Percentiles rank a stretch among this genome's conserved stretches.
phyloP scores from a whole-genome alignment of 805 yeast genomes.

The Hanseniaspora mollemarum region DNA sequence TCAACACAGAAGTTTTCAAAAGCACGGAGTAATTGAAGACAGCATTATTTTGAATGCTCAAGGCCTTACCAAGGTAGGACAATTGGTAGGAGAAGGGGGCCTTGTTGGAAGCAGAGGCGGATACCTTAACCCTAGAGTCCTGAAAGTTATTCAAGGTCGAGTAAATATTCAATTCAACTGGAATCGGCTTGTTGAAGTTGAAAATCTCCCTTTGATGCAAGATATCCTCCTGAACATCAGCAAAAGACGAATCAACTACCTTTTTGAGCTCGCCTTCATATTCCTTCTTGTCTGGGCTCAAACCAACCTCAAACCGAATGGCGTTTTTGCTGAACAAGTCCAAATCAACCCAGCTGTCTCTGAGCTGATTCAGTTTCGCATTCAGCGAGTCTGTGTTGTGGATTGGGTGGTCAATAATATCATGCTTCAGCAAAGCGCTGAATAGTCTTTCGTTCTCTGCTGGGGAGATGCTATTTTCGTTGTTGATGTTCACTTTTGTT shows the following conservation, averaged over 20 bases:
- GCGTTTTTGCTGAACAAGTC: constrained; percentile 2
- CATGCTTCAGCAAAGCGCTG: not conserved
- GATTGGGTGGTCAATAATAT: constrained; percentile 11
- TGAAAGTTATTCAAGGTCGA: constrained; percentile 1
- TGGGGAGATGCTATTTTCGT: not conserved
- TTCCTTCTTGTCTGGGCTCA: not conserved
- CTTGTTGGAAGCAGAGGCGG: constrained; percentile 1
- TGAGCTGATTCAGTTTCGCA: not conserved
- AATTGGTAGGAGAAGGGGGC: constrained; percentile 2
- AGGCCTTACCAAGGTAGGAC: not conserved
- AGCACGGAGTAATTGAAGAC: not conserved
- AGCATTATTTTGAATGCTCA: not conserved
- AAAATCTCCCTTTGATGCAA: constrained; percentile 8
- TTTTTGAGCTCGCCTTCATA: not conserved
- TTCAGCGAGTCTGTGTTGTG: not conserved
- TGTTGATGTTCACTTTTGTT: constrained; percentile 7
- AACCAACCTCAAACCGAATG: not conserved
- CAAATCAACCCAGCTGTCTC: constrained; percentile 4
- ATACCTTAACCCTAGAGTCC: not conserved
- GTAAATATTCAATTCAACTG: constrained; percentile 9
- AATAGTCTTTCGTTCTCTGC: not conserved
- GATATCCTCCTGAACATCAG: not conserved
- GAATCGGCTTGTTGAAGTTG: constrained; percentile 7
- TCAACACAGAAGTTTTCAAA: constrained; percentile 1
- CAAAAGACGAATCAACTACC: not conserved